A percentile compares a stretch with the other conserved stretches of the same genome.
Conservation (phyloP, 306 rosid species). For the Aeschynomene evenia region DNA sequence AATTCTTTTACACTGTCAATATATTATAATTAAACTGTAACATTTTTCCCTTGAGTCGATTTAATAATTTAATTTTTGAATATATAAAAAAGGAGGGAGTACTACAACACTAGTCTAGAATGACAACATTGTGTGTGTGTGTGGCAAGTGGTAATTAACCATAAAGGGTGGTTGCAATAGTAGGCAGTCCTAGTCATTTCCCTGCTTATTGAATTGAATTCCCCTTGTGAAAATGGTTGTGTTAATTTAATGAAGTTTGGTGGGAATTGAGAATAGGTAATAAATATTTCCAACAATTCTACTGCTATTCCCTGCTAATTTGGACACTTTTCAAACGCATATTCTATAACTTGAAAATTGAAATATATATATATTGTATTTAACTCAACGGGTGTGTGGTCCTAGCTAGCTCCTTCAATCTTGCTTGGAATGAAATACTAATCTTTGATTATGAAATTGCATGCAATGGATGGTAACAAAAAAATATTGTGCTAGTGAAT, state of each 20-base stretch:
- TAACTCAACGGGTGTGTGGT: conserved; percentile 80
- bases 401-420: too few relatives aligned
- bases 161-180: conserved; percentile 32
- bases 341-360: conserved; percentile 9
- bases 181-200: conserved; percentile 12
- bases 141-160: neutral
- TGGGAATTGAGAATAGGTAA: conserved; percentile 23
- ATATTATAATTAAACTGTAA: too few relatives aligned
- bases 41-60: too few relatives aligned
- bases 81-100: too few relatives aligned
- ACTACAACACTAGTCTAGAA: too few relatives aligned
- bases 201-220: conserved; percentile 17
- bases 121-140: too few relatives aligned
- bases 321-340: conserved; percentile 27
- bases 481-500: too few relatives aligned
- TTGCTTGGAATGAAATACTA: conserved; percentile 62
- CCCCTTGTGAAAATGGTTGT: neutral
- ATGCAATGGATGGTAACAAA: conserved; percentile 34
- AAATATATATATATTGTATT: too few relatives aligned
- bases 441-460: conserved; percentile 69
- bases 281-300: conserved; percentile 36
- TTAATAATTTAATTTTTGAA: too few relatives aligned
- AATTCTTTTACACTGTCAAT: too few relatives aligned
- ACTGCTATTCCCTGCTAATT: conserved; percentile 40
- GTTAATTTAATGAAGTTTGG: conserved; percentile 46